Evolutionary conservation across 805 yeast genomes (phyloP), one percentile per base, ranked within the genome.

Genomic region (Diddensiella santjacobensis): DNA sequence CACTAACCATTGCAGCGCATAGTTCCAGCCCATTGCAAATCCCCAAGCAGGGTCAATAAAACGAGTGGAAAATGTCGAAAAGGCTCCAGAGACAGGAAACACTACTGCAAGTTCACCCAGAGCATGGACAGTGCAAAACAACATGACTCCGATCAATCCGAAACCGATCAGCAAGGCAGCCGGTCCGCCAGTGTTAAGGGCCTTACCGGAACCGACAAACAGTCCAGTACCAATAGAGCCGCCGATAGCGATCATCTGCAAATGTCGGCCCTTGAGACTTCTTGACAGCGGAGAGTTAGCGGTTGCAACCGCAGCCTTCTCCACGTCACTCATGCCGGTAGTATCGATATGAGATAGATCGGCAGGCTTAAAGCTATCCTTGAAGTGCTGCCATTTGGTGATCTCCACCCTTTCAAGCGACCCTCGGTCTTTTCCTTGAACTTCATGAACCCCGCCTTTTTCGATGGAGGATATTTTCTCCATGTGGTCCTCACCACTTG

Each of bases 221-320:
- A 83, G 67, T 64, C 88, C 87, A 1, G 87, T 81, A 57, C 88
- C 88, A 41, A 81, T 79, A 56, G 83, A 77, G 42, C 95, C 90
- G 50, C 93, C 93, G 47, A 87, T 73, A 30, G 95, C 89, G 58
- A 87, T 83, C 80, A 86, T 81, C 50, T 65, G 69, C 42, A 69
- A 45, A 53, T 69, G 72, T 6, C 72, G 59, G 13, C 60, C 58
- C 53, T 64, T 67, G 47, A 69, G 64, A 8, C 51, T 47, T 49
- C 80, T 64, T 29, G 76, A 69, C 51, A 84, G 69, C 2, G 86
- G 89, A 2, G 85, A 70, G 52, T 73, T 70, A 22, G 84, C 81
- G 2, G 77, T 58, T 20, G 69, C 68, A 23, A 64, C 56, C 29
- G 69, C 67, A n/a, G 68, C 64, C 55, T 56, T 64, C 51, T 70